Evolutionary conservation across 768 basidiomycete species (phyloP).

Genomic region (Agaricus bisporus): DNA sequence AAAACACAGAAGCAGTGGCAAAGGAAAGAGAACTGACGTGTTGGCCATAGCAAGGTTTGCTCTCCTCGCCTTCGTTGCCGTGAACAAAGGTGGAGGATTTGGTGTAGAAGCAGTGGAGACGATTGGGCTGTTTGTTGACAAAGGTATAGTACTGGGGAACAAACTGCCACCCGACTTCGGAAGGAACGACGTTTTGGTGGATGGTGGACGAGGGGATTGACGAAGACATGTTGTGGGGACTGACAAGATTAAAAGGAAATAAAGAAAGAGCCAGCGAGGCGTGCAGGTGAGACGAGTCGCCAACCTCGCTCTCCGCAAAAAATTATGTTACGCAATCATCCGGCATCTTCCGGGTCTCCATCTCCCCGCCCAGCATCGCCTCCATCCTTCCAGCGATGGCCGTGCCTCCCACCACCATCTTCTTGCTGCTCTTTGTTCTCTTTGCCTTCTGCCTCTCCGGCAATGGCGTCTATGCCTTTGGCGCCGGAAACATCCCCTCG

Average conservation of each 20-base stretch:
- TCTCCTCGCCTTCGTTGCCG: constrained; percentile 95
- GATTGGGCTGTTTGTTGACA: constrained; percentile 95
- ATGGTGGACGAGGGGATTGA: constrained; percentile 30
- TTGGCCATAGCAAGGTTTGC: constrained; percentile 85
- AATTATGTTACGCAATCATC: constrained; percentile 11
- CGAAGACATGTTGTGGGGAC: constrained; percentile 33
- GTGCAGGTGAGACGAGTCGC: constrained; percentile 9
- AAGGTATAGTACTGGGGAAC: constrained; percentile 99
- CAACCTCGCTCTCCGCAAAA: constrained; percentile 11
- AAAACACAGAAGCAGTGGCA: neutral
- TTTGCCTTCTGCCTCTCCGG: constrained; percentile 51
- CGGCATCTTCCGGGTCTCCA: constrained; percentile 14
- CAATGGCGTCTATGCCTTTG: constrained; percentile 66
- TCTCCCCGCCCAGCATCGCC: neutral
- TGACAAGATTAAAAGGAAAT: constrained; percentile 23
- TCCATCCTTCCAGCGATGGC: neutral
- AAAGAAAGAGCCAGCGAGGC: constrained; percentile 14
- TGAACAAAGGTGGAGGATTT: constrained; percentile 97
- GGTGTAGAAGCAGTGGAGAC: constrained; percentile 98
- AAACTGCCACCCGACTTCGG: constrained; percentile 99
- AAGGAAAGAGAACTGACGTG: constrained; percentile 51
- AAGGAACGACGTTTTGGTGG: constrained; percentile 72
- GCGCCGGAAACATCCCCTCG: constrained; percentile 85
- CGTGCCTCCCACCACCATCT: constrained; percentile 29
- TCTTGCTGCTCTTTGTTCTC: constrained; percentile 41